Percentiles rank a stretch among this genome's conserved stretches.
Conservation (phyloP, 2,329 filamentous ascomycete genomes). For the Fusarium illudens region DNA sequence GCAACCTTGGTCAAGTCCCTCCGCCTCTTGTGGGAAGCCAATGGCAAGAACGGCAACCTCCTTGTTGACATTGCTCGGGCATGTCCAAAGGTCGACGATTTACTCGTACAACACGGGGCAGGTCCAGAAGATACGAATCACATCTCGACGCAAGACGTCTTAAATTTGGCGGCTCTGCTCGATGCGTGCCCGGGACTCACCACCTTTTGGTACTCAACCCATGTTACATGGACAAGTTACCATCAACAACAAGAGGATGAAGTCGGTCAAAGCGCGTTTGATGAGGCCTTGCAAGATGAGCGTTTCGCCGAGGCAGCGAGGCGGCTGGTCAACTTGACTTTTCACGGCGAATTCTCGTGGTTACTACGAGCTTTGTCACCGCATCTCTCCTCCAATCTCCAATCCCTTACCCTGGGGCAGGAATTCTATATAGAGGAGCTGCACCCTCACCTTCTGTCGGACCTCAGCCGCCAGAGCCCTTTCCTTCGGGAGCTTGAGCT, state of each 20-base stretch:
- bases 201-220: conserved; percentile 1
- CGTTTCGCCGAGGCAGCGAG: neutral
- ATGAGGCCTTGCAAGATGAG: neutral
- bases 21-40: neutral
- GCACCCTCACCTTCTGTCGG: neutral
- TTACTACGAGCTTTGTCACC: neutral
- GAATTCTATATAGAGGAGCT: neutral
- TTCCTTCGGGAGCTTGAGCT: conserved; percentile 1
- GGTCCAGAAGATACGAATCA: neutral
- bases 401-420: neutral
- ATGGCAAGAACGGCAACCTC: neutral
- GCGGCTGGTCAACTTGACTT: neutral
- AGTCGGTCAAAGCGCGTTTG: neutral
- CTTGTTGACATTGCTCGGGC: neutral
- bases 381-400: neutral
- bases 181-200: conserved; percentile 10
- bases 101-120: conserved; percentile 3
- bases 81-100: conserved; percentile 14
- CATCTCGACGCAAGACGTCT: neutral
- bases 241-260: neutral
- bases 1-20: conserved; percentile 2
- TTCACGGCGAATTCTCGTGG: neutral
- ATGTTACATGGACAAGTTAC: neutral
- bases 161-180: conserved; percentile 10
- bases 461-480: neutral